Evolutionary conservation across 495 filamentous ascomycete genomes (phyloP), one percentile per base, ranked within the genome.

Genomic region (Aspergillus cristatus): DNA sequence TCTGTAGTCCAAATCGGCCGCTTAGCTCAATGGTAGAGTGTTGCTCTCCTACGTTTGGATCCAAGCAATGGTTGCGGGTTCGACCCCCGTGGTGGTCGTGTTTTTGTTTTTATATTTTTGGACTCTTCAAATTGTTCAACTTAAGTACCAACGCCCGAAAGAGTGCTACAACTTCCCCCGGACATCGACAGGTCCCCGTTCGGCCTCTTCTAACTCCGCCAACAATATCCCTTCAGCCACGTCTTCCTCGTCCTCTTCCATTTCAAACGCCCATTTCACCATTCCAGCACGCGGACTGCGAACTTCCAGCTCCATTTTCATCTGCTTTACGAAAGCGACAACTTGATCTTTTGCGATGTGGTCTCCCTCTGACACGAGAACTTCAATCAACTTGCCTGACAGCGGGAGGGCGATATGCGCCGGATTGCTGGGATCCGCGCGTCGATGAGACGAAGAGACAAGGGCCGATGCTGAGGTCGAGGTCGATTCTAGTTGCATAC

Each of bases 231-330:
- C 76, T 37, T 78, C 76, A 1, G 66, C 71, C 24, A 80, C 69
- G 39, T 78, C 74, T 41, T 78, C 74, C 6, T 74, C 74, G 5
- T 58, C 56, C 24, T 77, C 72, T 34, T 74, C 72, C 48, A 66
- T 69, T 35, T 76, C 69, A 44, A 64, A 61, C 4, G 74, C 66
- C 76, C 76, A 81, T 15, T 50, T 53, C 2, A 76, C 65, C 10
- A 43, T 54, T 6, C 76, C 75, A 13, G 58, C 58, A 28, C 58
- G 63, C 6, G 57, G 62, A 37, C 65, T 65, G 18, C 76, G 48
- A 6, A 81, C 63, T 51, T 79, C 76, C 11, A 79, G 51, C 51
- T 81, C 75, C 76, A 79, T 79, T 57, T 81, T 79, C 75, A 81
- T 81, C 56, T 81, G 76, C 49, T 74, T 70, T 16, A 81, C 64